Base-by-base conservation (phyloP, 2,329 filamentous ascomycete genomes). In the Coniosporium tulheliwenetii region DNA sequence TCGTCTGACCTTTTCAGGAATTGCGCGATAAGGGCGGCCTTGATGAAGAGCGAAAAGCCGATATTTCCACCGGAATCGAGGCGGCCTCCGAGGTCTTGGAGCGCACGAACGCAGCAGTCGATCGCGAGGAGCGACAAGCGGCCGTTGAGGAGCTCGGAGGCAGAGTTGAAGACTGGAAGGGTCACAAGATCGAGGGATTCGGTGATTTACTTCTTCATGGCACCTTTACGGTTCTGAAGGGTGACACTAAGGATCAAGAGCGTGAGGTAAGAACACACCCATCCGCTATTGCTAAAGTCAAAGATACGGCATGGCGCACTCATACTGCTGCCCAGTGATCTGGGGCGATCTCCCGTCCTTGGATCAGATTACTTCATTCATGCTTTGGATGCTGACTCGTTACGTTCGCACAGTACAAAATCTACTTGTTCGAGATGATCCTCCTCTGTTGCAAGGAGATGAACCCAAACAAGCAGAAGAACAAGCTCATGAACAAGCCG, bases 111-210 rank as follows among this genome's bases (percentile, higher is more conserved):
- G 81, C 87, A 43, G 89, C 87, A 4, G 85, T 98, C 36, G 83
- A 93, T 55, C 80, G 83, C 39, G 85, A 94, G 54, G 74, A 95
- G 39, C 71, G 93, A 40, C 75, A 81, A 38, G 83, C 91, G 53
- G 86, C 87, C 5, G 67, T 94, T 8, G 77, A 82, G 45, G 91
- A 96, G 44, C 70, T 98, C 19, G 78, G 81, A 44, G 65, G 64
- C 41, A 73, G 91, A 39, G 89, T 98, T 1, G 91, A 96, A 54
- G 91, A 98, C 58, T 98, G 91, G 91, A 96, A 95, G 61, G 84
- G 81, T 40, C 84, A 96, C 56, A 77, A 80, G 44, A 79, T 95
- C 26, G 83, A 93, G 45, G 77, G 81, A n/a, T 95, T 98, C 52
- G 91, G 91, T 34, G 81, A 86, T 41, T 67, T 98, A 14, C 69